Base-by-base conservation (phyloP, 2,329 filamentous ascomycete species). In the Fusarium zealandicum region DNA sequence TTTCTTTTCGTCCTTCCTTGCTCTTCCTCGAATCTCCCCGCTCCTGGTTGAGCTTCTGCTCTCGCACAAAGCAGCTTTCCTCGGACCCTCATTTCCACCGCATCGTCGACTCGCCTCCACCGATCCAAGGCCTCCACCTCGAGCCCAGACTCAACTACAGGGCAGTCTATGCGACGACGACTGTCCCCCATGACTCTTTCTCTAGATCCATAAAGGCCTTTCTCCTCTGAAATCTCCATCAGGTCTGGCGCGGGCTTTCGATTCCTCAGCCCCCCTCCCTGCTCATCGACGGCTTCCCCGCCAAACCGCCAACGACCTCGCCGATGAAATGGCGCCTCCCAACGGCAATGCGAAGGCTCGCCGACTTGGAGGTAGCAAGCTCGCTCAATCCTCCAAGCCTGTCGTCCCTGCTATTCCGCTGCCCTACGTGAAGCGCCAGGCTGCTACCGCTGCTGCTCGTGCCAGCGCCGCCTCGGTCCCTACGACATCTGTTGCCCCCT, bases 331-430 rank as follows among this genome's bases (percentile, higher is more conserved):
- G 73, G 70, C 71, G 47, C 72, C 73, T 35, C 48, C 62, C 44
- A 73, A 69, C 63, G 70, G 69, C 60, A 66, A 69, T 37, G 63
- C 60, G 56, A 72, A 69, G 64, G 51, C 66, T 61, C 72, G 72
- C 60, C 69, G 69, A 61, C 59, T 62, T 52, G 66, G 59, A 48
- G 47, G 59, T 40, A 61, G 60, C 63, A 72, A 69, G 65, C 68
- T 70, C 54, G 64, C 63, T 50, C 67, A 70, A 46, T 65, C 60
- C 51, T 56, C 67, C 51, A 74, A 72, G 59, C 67, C 72, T 40
- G 68, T 76, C 33, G 65, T 73, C 51, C 75, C 75, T 53, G 75
- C 70, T 49, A 70, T 77, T 38, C 75, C 75, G 41, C 60, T 77
- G 56, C 72, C 72, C 14, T 69, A 74, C 56, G 67, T 73, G 43